A percentile compares a stretch with the other conserved stretches of the same genome.
phyloP scores from a whole-genome alignment of 306 rosid species.

The Corylus heterophylla region DNA sequence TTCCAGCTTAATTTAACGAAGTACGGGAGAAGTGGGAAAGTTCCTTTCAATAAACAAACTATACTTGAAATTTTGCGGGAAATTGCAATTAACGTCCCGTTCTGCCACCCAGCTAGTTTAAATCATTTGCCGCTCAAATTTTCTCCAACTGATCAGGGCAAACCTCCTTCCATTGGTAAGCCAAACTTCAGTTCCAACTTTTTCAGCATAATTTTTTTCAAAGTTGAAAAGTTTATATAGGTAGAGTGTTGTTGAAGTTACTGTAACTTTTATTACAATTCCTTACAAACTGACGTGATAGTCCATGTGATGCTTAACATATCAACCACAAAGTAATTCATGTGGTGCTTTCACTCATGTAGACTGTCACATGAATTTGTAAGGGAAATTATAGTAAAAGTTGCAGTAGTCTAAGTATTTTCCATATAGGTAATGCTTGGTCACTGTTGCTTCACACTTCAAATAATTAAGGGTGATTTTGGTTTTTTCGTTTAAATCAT shows the following conservation, averaged over 20 bases:
- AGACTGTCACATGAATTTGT: too few relatives aligned
- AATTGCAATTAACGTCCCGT: constrained; percentile 3
- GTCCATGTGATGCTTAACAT: too few relatives aligned
- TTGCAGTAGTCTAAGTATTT: too few relatives aligned
- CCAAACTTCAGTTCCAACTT: background rate
- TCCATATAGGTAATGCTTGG: too few relatives aligned
- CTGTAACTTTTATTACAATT: too few relatives aligned
- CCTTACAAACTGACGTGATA: too few relatives aligned
- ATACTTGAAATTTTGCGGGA: background rate
- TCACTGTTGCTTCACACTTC: too few relatives aligned
- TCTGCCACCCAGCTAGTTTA: constrained; percentile 1
- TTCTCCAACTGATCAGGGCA: background rate
- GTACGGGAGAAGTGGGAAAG: background rate
- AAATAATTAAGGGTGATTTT: too few relatives aligned
- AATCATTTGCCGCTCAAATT: background rate
- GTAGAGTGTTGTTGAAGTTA: background rate
- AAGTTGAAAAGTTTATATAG: background rate
- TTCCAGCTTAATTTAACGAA: background rate
- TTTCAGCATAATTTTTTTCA: background rate
- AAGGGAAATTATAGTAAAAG: too few relatives aligned
- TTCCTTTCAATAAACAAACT: background rate
- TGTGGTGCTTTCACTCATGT: too few relatives aligned
- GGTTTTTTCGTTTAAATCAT: too few relatives aligned
- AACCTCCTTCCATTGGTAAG: constrained; percentile 1
- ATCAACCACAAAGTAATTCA: too few relatives aligned